Conservation (phyloP, 805 yeast species). For the Hemisphaericaspora nanyangensis region DNA sequence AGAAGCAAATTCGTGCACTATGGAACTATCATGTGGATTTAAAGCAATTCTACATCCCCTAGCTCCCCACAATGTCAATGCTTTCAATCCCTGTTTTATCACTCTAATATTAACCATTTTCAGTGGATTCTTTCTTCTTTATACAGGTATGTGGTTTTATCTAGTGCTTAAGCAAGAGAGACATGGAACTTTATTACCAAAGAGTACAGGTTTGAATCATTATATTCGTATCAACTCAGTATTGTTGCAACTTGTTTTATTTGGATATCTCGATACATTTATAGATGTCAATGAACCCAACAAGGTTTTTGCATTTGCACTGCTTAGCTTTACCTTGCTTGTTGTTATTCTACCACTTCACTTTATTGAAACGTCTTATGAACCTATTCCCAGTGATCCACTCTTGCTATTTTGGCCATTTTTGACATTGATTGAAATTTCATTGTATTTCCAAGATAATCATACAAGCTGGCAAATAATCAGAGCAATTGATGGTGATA, state of each 20-base stretch:
- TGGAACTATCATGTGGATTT: slow-evolving; percentile 10
- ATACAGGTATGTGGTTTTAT: slow-evolving; percentile 3
- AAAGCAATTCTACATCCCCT: slow-evolving; percentile 15
- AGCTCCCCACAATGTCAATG: slow-evolving; percentile 23
- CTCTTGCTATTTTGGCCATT: slow-evolving; percentile 30
- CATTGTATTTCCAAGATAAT: slow-evolving; percentile 23
- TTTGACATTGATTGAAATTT: slow-evolving; percentile 13
- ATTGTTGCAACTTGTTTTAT: slow-evolving; percentile 13
- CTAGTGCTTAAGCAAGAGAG: background rate
- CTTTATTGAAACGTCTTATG: slow-evolving; percentile 18
- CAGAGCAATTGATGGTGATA: slow-evolving; percentile 4
- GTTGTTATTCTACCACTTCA: slow-evolving; percentile 23
- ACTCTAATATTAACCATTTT: slow-evolving; percentile 11
- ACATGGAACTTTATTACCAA: slow-evolving; percentile 18
- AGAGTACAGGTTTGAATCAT: slow-evolving; percentile 23
- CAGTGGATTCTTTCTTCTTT: slow-evolving; percentile 5
- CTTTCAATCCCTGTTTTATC: slow-evolving; percentile 34
- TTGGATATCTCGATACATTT: slow-evolving; percentile 11
- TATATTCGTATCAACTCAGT: slow-evolving; percentile 18
- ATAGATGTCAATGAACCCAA: slow-evolving; percentile 12
- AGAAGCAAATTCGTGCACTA: no score
- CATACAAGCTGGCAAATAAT: slow-evolving; percentile 21
- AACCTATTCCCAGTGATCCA: slow-evolving; percentile 17
- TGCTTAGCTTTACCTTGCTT: slow-evolving; percentile 8
- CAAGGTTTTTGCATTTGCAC: slow-evolving; percentile 14